These are phyloP conservation scores for Naganishia friedmannii DNA, from an alignment of 768 basidiomycete species.

Conservation along the genomic window DNA sequence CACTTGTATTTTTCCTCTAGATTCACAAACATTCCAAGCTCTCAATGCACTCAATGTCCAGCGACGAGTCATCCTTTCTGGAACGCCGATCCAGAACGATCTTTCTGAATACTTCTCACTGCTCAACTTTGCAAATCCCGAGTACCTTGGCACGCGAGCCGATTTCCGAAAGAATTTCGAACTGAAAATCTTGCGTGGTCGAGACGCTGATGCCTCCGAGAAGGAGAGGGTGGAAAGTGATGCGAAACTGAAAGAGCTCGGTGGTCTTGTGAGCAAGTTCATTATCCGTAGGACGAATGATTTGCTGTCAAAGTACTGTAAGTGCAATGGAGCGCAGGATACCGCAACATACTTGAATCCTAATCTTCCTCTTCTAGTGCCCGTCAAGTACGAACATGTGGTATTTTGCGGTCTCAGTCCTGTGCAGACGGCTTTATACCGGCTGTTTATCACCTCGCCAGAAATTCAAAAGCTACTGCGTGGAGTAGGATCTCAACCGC, in stretches of 20 bases:
- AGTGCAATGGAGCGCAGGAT: constrained; percentile 49
- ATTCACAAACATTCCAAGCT: constrained; percentile 81
- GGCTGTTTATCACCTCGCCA: constrained; percentile 84
- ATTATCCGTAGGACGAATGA: constrained; percentile 94
- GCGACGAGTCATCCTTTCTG: constrained; percentile 87
- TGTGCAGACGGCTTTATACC: constrained; percentile 80
- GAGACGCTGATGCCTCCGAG: constrained; percentile 81
- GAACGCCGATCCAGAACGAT: constrained; percentile 91
- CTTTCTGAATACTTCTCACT: constrained; percentile 91
- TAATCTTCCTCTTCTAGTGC: constrained; percentile 60
- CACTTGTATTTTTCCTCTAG: constrained; percentile 55
- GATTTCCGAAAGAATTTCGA: constrained; percentile 96
- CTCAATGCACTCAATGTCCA: constrained; percentile 78
- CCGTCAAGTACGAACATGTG: constrained; percentile 98
- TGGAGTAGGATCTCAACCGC: constrained; percentile 83
- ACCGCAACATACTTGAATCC: background rate
- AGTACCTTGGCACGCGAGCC: constrained; percentile 78
- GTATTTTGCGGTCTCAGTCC: constrained; percentile 85
- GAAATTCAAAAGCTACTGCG: constrained; percentile 86
- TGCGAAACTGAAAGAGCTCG: constrained; percentile 86
- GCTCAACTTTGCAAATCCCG: constrained; percentile 87
- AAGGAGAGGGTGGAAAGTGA: constrained; percentile 74
- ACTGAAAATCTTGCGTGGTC: constrained; percentile 80
- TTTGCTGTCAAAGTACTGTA: constrained; percentile 87
- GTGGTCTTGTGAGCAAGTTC: constrained; percentile 81